Conservation (phyloP, 495 filamentous ascomycete genomes). For the Aspergillus homomorphus region DNA sequence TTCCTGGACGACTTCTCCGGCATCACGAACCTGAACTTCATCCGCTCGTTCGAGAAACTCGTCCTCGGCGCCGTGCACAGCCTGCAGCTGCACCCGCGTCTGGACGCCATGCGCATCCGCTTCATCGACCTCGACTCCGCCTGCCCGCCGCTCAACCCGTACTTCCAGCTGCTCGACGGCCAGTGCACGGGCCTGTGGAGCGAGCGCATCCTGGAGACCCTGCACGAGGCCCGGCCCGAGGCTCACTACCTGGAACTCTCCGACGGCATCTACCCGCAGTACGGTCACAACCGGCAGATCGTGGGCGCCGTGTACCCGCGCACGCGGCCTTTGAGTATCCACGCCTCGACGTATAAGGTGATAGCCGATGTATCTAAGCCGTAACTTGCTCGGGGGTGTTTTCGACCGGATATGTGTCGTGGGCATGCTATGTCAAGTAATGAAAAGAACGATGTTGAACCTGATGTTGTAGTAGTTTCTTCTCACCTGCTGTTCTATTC, state of each 20-base stretch:
- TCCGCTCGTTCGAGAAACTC: slow-evolving; percentile 61
- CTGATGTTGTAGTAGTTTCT: no score
- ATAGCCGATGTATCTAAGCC: slow-evolving; percentile 36
- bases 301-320: slow-evolving; percentile 32
- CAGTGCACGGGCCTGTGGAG: slow-evolving; percentile 67
- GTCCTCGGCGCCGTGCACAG: slow-evolving; percentile 58
- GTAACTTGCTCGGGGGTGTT: neutral
- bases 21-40: slow-evolving; percentile 65
- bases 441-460: no score
- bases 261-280: slow-evolving; percentile 48
- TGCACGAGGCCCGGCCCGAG: slow-evolving; percentile 51
- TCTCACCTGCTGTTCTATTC: neutral
- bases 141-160: slow-evolving; percentile 56
- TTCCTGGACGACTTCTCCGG: slow-evolving; percentile 55
- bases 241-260: slow-evolving; percentile 55
- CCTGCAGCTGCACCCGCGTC: slow-evolving; percentile 47
- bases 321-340: slow-evolving; percentile 31
- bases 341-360: slow-evolving; percentile 31
- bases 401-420: neutral
- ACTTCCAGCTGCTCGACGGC: slow-evolving; percentile 57
- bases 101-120: slow-evolving; percentile 62
- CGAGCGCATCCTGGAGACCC: slow-evolving; percentile 55
- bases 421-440: no score
- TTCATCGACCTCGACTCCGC: slow-evolving; percentile 67
- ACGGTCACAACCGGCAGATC: slow-evolving; percentile 28